Percentiles rank a stretch among this genome's conserved stretches.
Conservation (phyloP, 75 land plant species). For the Larix kaempferi region DNA sequence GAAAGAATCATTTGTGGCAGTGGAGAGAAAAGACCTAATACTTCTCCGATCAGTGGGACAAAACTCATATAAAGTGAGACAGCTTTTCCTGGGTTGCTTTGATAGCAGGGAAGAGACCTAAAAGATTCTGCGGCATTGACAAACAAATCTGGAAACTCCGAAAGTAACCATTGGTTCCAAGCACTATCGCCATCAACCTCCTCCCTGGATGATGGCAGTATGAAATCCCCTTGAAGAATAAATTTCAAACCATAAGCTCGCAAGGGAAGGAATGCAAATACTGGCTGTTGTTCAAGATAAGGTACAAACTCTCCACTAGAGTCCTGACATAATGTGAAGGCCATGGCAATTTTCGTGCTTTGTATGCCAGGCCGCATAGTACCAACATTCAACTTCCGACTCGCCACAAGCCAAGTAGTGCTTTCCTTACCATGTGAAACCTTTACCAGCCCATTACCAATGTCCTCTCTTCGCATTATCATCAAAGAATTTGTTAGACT, state of each 20-base stretch:
- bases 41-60: slow-evolving; percentile 92
- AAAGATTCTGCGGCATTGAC: slow-evolving; percentile 56
- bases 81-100: slow-evolving; percentile 58
- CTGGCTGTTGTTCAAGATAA: slow-evolving; percentile 67
- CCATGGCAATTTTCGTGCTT: slow-evolving; percentile 73
- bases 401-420: slow-evolving; percentile 72
- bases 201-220: slow-evolving; percentile 92
- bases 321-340: slow-evolving; percentile 66
- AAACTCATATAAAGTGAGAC: slow-evolving; percentile 70
- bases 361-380: slow-evolving; percentile 50
- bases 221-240: slow-evolving; percentile 93
- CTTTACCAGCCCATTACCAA: slow-evolving; percentile 72
- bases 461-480: slow-evolving; percentile 62
- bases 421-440: slow-evolving; percentile 59
- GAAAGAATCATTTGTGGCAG: slow-evolving; percentile 80
- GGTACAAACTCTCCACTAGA: slow-evolving; percentile 47
- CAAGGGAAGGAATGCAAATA: slow-evolving; percentile 92
- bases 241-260: slow-evolving; percentile 90
- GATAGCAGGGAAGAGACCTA: slow-evolving; percentile 59
- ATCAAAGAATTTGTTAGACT: slow-evolving; percentile 43
- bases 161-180: slow-evolving; percentile 97
- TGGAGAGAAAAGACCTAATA: slow-evolving; percentile 83
- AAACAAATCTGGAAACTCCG: slow-evolving; percentile 74
- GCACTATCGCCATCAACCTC: slow-evolving; percentile 86
- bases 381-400: slow-evolving; percentile 45